Percentiles rank a stretch among this genome's conserved stretches.
phyloP scores from a whole-genome alignment of 1,284 basidiomycete genomes.

The Ganoderma resinaceum region DNA sequence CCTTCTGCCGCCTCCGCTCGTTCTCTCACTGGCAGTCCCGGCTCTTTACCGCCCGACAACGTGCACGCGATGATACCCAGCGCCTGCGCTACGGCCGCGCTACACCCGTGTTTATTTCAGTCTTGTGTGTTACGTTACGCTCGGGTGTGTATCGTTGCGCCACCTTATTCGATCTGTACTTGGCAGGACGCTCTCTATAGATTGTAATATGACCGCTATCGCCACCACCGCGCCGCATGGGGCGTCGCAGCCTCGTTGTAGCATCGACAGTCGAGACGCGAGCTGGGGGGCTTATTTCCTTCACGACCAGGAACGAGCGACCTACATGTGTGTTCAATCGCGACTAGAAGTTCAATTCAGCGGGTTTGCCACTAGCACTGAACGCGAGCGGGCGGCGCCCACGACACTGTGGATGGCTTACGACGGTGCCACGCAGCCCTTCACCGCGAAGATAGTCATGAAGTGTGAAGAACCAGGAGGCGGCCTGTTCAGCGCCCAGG shows the following conservation, averaged over 20 bases:
- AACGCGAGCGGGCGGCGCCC: neutral
- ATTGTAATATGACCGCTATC: constrained; percentile 1
- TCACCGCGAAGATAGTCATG: neutral
- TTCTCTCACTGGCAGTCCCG: neutral
- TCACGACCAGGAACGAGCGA: neutral
- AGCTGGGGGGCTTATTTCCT: neutral
- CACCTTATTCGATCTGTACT: neutral
- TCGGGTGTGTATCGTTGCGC: neutral
- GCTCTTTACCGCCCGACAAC: neutral
- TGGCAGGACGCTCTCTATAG: neutral
- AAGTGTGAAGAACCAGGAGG: no score
- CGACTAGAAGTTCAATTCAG: neutral
- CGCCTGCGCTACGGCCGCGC: neutral
- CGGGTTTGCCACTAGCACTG: neutral
- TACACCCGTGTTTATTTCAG: neutral
- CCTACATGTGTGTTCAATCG: neutral
- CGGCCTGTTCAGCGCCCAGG: neutral
- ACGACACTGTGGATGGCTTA: neutral
- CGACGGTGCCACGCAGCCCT: neutral
- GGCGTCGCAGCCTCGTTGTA: neutral
- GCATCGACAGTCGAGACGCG: neutral
- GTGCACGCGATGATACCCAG: neutral
- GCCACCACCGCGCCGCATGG: neutral
- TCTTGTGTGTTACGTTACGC: neutral
- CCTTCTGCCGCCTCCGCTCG: neutral